These are phyloP conservation scores for Salix brachista DNA, from an alignment of 345 rosid genomes.

Conservation along the genomic window DNA sequence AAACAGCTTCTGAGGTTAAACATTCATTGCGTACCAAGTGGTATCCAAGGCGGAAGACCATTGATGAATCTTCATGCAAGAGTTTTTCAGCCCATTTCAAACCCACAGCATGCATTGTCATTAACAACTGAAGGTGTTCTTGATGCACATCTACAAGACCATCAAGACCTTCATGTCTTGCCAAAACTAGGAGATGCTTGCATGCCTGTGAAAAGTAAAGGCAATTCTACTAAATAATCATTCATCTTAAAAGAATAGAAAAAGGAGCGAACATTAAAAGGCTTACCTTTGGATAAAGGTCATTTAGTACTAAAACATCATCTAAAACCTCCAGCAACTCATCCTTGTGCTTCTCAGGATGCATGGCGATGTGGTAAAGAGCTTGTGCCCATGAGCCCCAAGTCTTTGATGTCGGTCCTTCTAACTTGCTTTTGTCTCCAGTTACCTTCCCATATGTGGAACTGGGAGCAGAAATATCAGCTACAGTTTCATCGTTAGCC, in stretches of 20 bases:
- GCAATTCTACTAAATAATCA: background rate
- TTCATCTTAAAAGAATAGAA: conserved; percentile 5
- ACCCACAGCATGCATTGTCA: conserved; percentile 66
- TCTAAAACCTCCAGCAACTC: conserved; percentile 54
- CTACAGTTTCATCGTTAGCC: conserved; percentile 22
- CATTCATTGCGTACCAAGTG: conserved; percentile 54
- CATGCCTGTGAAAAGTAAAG: conserved; percentile 48
- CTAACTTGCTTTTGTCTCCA: conserved; percentile 23
- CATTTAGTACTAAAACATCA: conserved; percentile 65
- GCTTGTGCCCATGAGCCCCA: conserved; percentile 85
- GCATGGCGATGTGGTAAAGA: conserved; percentile 64
- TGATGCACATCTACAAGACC: conserved; percentile 53
- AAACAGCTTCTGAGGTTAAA: background rate
- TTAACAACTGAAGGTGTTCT: conserved; percentile 57
- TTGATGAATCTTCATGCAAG: conserved; percentile 61
- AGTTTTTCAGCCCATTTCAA: conserved; percentile 68
- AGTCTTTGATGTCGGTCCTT: conserved; percentile 27
- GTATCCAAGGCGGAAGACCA: conserved; percentile 86
- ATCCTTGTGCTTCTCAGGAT: conserved; percentile 64
- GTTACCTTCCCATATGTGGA: conserved; percentile 16
- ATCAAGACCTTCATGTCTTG: conserved; percentile 58
- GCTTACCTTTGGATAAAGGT: conserved; percentile 77
- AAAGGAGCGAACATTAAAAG: background rate
- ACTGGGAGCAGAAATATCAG: conserved; percentile 15
- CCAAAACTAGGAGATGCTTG: conserved; percentile 68